Evolutionary conservation across 2,329 filamentous ascomycete genomes (phyloP).

Genomic region (Dothistroma pini): DNA sequence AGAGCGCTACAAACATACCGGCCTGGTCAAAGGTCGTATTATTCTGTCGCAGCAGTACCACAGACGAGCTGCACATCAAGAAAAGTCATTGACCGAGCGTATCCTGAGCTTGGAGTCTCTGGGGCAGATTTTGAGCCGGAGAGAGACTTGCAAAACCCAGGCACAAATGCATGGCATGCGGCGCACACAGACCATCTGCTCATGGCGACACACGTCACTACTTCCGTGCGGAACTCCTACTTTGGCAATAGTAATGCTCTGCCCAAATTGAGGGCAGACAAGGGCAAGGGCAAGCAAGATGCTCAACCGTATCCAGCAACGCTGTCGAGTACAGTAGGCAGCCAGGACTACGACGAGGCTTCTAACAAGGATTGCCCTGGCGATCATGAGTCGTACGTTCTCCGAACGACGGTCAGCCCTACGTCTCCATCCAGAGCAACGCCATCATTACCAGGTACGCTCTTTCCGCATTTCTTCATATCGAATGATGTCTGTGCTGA

Average conservation of each 20-base stretch:
- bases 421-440: not conserved
- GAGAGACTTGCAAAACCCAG: not conserved
- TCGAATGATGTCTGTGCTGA: not conserved
- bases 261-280: not conserved
- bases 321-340: not conserved
- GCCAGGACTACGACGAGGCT: not conserved
- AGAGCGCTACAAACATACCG: not conserved
- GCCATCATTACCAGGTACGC: not conserved
- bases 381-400: constrained; percentile 1
- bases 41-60: not conserved
- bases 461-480: not conserved
- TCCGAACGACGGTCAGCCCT: not conserved
- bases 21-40: not conserved
- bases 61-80: not conserved
- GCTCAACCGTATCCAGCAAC: not conserved
- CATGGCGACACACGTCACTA: not conserved
- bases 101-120: not conserved
- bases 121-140: not conserved
- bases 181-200: not conserved
- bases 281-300: constrained; percentile 3
- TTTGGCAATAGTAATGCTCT: constrained; percentile 6
- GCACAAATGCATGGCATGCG: not conserved
- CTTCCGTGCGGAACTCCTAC: not conserved
- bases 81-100: not conserved
- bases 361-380: not conserved